A percentile compares a stretch with the other conserved stretches of the same genome.
Conservation (phyloP, 2,329 filamentous ascomycete species). For the Fusarium irregulare region DNA sequence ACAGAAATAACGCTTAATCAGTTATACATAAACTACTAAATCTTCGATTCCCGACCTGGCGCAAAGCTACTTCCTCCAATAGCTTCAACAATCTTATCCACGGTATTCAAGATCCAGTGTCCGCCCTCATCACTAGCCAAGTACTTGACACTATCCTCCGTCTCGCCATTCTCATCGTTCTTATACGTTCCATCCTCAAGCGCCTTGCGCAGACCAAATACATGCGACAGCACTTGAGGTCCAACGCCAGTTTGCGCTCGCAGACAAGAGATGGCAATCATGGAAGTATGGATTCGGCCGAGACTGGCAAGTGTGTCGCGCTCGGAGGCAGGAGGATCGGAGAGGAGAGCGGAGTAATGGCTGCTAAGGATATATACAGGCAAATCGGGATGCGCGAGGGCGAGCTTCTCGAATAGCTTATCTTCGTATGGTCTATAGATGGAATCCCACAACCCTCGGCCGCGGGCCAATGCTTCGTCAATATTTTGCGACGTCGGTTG, state of each 20-base stretch:
- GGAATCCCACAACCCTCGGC: conserved; percentile 76
- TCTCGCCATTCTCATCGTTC: conserved; percentile 49
- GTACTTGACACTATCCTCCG: conserved; percentile 53
- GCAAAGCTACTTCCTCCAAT: conserved; percentile 59
- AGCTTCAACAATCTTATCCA: conserved; percentile 59
- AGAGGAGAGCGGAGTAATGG: conserved; percentile 79
- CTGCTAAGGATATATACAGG: conserved; percentile 81
- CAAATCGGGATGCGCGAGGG: conserved; percentile 81
- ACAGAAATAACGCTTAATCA: not conserved
- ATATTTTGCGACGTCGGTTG: conserved; percentile 64
- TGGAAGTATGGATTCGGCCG: conserved; percentile 76
- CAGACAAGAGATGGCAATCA: conserved; percentile 80
- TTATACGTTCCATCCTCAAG: conserved; percentile 72
- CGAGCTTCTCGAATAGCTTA: conserved; percentile 78
- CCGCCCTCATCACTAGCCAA: conserved; percentile 59
- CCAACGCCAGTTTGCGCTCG: conserved; percentile 84
- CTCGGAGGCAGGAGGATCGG: conserved; percentile 67
- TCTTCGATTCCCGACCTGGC: conserved; percentile 37
- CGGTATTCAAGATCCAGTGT: conserved; percentile 59
- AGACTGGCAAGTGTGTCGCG: conserved; percentile 63
- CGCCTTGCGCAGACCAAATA: conserved; percentile 83
- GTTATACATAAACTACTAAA: conserved; percentile 10
- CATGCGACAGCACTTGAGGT: conserved; percentile 83
- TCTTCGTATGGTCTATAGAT: conserved; percentile 80
- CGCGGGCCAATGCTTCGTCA: conserved; percentile 65